These are phyloP conservation scores for Holtermannia corniformis DNA, from an alignment of 768 basidiomycete genomes.

Conservation along the genomic window DNA sequence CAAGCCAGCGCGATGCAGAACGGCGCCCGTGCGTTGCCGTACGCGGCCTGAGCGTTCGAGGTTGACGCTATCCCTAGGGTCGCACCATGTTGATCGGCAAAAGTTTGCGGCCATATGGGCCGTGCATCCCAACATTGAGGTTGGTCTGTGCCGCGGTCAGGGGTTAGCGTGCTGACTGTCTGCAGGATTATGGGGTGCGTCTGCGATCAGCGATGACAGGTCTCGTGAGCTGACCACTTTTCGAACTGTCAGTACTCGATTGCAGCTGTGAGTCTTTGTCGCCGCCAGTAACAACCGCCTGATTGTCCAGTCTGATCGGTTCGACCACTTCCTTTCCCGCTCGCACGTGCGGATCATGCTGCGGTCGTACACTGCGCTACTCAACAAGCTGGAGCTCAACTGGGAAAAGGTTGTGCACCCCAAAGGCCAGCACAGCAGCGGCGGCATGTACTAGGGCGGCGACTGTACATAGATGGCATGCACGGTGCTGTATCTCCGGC, in stretches of 20 bases:
- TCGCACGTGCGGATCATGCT: slow-evolving; percentile 18
- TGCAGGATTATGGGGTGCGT: slow-evolving; percentile 9
- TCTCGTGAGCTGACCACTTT: neutral
- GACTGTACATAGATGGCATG: neutral
- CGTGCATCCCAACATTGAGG: slow-evolving; percentile 25
- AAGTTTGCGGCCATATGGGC: slow-evolving; percentile 23
- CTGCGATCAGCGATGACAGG: neutral
- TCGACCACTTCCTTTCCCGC: slow-evolving; percentile 23
- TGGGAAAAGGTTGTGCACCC: slow-evolving; percentile 34
- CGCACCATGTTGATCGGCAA: slow-evolving; percentile 23
- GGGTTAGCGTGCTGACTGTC: neutral
- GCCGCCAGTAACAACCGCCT: neutral
- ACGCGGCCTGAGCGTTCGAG: too few relatives aligned
- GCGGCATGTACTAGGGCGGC: slow-evolving; percentile 32
- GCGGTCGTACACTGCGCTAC: slow-evolving; percentile 17
- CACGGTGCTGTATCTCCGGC: neutral
- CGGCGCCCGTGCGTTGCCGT: slow-evolving; percentile 1
- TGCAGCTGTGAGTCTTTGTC: neutral
- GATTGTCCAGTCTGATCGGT: slow-evolving; percentile 17
- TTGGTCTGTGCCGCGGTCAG: slow-evolving; percentile 2
- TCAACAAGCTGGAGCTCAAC: slow-evolving; percentile 27
- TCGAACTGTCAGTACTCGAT: slow-evolving; percentile 1
- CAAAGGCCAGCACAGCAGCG: slow-evolving; percentile 12
- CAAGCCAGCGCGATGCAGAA: slow-evolving; percentile 17
- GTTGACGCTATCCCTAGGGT: neutral